Evolutionary conservation across 495 filamentous ascomycete species (phyloP).

Genomic region (Podospora pseudoanserina): DNA sequence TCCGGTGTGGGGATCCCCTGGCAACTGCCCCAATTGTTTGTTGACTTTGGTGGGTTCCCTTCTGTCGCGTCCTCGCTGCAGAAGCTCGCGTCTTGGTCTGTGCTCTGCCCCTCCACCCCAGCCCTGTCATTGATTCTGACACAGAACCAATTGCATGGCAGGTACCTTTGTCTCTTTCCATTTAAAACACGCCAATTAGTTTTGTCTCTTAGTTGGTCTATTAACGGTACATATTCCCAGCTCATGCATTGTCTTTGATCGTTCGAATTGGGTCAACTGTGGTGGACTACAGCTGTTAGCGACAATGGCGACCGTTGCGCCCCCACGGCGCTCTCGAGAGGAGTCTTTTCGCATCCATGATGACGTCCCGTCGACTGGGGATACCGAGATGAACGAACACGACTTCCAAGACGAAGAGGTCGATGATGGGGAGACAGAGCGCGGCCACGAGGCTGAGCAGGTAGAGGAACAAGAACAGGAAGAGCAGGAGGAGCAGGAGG

Average conservation of each 20-base stretch:
- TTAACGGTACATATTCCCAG: neutral
- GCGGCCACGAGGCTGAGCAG: neutral
- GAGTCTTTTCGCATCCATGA: constrained; percentile 43
- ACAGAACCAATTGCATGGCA: neutral
- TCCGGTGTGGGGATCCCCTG: constrained; percentile 28
- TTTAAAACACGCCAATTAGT: constrained; percentile 7
- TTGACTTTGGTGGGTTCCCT: constrained; percentile 27
- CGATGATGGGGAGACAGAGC: constrained; percentile 6
- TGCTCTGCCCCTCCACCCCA: constrained; percentile 25
- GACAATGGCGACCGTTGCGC: constrained; percentile 25
- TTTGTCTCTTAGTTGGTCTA: neutral
- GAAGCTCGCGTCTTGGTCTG: constrained; percentile 26
- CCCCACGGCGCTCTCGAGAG: constrained; percentile 18
- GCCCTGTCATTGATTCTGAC: neutral
- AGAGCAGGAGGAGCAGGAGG: constrained; percentile 33
- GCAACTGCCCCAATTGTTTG: constrained; percentile 46
- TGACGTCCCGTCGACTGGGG: constrained; percentile 35
- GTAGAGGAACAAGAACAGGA: constrained; percentile 30
- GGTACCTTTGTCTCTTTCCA: neutral
- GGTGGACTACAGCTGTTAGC: neutral
- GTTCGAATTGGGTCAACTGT: neutral
- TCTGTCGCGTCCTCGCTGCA: constrained; percentile 16
- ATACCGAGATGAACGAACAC: constrained; percentile 33
- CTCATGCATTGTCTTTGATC: neutral
- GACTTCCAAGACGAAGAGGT: constrained; percentile 14